phyloP scores from a whole-genome alignment of 2,329 filamentous ascomycete species.

The Microsporum audouinii region DNA sequence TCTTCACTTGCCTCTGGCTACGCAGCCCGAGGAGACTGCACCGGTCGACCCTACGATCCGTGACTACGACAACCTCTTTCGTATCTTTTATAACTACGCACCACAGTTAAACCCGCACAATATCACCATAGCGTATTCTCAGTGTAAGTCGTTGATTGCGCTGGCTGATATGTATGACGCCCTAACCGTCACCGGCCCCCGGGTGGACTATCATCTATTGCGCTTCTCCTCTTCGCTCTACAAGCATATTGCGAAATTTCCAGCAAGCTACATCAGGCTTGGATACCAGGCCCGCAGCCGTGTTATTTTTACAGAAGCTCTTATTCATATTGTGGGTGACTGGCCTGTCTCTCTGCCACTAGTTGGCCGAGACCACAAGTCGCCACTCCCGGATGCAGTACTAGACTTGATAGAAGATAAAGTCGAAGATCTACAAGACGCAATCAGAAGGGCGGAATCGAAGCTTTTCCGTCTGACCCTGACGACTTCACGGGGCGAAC shows the following conservation, averaged over 20 bases:
- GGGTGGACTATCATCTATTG: constrained; percentile 85
- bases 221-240: constrained; percentile 84
- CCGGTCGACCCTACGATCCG: constrained; percentile 60
- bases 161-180: constrained; percentile 95
- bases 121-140: constrained; percentile 83
- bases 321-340: constrained; percentile 88
- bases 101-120: constrained; percentile 73
- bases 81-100: constrained; percentile 88
- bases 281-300: constrained; percentile 75
- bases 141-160: constrained; percentile 79
- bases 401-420: constrained; percentile 90
- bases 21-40: constrained; percentile 47
- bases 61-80: constrained; percentile 92
- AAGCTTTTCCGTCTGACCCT: constrained; percentile 72
- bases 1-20: constrained; percentile 38
- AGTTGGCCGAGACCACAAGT: constrained; percentile 46
- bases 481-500: constrained; percentile 67
- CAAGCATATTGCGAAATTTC: constrained; percentile 95
- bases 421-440: constrained; percentile 78
- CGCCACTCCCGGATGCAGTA: constrained; percentile 58
- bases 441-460: constrained; percentile 66
- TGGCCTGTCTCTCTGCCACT: constrained; percentile 76
- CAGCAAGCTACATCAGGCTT: constrained; percentile 79
- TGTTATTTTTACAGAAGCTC: constrained; percentile 73
- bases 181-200: constrained; percentile 70